Base-by-base conservation (phyloP, 1,284 basidiomycete genomes). In the Trichosporon ovoides region DNA sequence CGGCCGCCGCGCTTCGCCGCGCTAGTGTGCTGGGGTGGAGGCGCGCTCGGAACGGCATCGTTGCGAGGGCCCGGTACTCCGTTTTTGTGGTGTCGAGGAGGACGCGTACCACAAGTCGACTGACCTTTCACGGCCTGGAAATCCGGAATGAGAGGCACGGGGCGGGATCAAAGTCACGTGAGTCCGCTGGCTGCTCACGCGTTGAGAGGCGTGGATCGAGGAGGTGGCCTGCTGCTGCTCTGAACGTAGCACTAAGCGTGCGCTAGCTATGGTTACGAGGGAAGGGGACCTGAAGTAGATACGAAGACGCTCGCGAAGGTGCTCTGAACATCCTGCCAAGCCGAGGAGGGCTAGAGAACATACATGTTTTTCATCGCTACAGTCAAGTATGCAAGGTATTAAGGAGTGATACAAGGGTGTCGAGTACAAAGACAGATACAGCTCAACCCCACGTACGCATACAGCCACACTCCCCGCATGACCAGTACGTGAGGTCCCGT, bases 401-500 rank as follows among this genome's bases (percentile, higher is more conserved):
- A 22, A 12, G 22, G 24, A 38, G 38, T 37, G 31, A 33, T 18
- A 28, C 3, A 31, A 13, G 19, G n/a, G n/a, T n/a, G n/a, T n/a
- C n/a, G n/a, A n/a, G n/a, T n/a, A n/a, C n/a, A 20, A 11, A 22
- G 40, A 38, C 46, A n/a, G 18, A 19, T 46, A 43, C 38, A n/a
- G n/a, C n/a, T 38, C 52, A 75, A 6, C 74, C 74, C 66, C 66
- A 73, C 31, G 76, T 71, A 74, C 89, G 88, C 60, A 89, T 80
- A 38, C 78, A 76, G 11, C 88, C 88, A 68, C 89, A 91, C 60
- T 80, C 82, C 13, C 76, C 72, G 77, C 90, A 92, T 54, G 83
- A 85, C 89, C 87, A 91, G 63, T 85, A 83, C 24, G 84, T 81
- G 65, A 83, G 81, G 3, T 82, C 80, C 68, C 85, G 85, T 35